Percentiles rank a stretch among this genome's conserved stretches.
Evolutionary conservation across 2,329 filamentous ascomycete genomes (phyloP).

Genomic region (Calonectria pseudoreteaudii): DNA sequence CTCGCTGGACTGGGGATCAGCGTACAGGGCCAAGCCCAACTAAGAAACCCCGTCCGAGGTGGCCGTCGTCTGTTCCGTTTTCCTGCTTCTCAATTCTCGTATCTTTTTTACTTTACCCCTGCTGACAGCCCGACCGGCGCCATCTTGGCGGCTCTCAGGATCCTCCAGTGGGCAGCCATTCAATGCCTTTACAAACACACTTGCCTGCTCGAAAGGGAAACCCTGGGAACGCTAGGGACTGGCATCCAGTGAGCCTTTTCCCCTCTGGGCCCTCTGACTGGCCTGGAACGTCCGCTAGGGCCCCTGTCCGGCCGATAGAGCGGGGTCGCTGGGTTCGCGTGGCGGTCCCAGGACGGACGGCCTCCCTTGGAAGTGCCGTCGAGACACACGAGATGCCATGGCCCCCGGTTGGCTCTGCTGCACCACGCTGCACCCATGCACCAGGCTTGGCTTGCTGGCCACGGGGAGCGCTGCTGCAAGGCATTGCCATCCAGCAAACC

Average conservation of each 20-base stretch:
- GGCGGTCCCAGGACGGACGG: slow-evolving; percentile 20
- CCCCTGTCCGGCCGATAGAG: slow-evolving; percentile 9
- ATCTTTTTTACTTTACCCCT: slow-evolving; percentile 10
- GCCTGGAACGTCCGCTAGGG: background rate
- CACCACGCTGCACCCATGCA: background rate
- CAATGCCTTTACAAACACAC: slow-evolving; percentile 13
- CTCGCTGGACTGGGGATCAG: background rate
- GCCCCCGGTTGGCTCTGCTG: slow-evolving; percentile 18
- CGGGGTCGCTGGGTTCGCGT: slow-evolving; percentile 23
- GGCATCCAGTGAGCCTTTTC: background rate
- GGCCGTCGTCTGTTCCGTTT: background rate
- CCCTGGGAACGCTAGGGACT: slow-evolving; percentile 11
- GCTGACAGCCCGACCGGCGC: background rate
- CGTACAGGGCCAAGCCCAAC: slow-evolving; percentile 1
- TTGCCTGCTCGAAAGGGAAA: slow-evolving; percentile 11
- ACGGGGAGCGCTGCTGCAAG: slow-evolving; percentile 1
- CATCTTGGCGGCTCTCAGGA: slow-evolving; percentile 14
- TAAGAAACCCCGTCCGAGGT: background rate
- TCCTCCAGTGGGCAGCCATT: slow-evolving; percentile 7
- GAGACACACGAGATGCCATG: slow-evolving; percentile 10
- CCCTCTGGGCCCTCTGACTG: slow-evolving; percentile 1
- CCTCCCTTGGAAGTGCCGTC: slow-evolving; percentile 20
- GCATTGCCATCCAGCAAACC: slow-evolving; percentile 22
- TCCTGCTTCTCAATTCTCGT: slow-evolving; percentile 10
- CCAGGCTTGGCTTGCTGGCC: background rate